Evolutionary conservation across 306 rosid genomes (phyloP), one percentile per base, ranked within the genome.

Genomic region (Betula pendula): DNA sequence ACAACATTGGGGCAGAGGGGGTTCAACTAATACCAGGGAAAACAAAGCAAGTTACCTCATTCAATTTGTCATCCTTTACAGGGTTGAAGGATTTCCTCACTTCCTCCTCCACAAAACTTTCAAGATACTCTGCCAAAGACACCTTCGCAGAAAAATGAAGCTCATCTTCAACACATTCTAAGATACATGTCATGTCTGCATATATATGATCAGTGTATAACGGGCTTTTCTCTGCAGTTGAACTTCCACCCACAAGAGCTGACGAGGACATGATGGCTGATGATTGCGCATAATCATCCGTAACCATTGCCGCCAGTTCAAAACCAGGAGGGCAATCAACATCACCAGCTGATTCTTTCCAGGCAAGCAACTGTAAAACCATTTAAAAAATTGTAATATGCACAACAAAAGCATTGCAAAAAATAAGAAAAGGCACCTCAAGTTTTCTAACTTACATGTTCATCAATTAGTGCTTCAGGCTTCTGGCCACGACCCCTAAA

Each of bases 61-160:
- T 72, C 74, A 80, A 76, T 73, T 38, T 82, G 65, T 47, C 84
- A 75, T 83, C 79, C 45, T 70, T 68, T 38, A 53, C 71, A 38
- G 59, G 53, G 82, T 75, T 79, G 51, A 79, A 72, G 77, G 82
- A 70, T 63, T 83, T 84, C 70, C 62, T 70, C 68, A 87, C 90
- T 82, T 95, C 97, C 68, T 74, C 89, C 72, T 85, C 82, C 48
- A 92, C 74, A 59, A 87, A 70, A 77, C 76, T 70, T 76, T 68
- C 82, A 75, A 89, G 55, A 70, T 84, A 88, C 48, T 81, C 88
- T 9, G 77, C 72, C 80, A 93, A 73, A 59, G 92, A 87, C 68
- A 42, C 65, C 85, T 76, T 86, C 5, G 90, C 85, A 85, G 93
- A 90, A 71, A 70, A 73, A 72, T 92, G 90, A 75, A 95, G 97